Percentiles rank a stretch among this genome's conserved stretches.
These are phyloP conservation scores for Malus sieversii DNA, from an alignment of 306 rosid species.

Conservation along the genomic window DNA sequence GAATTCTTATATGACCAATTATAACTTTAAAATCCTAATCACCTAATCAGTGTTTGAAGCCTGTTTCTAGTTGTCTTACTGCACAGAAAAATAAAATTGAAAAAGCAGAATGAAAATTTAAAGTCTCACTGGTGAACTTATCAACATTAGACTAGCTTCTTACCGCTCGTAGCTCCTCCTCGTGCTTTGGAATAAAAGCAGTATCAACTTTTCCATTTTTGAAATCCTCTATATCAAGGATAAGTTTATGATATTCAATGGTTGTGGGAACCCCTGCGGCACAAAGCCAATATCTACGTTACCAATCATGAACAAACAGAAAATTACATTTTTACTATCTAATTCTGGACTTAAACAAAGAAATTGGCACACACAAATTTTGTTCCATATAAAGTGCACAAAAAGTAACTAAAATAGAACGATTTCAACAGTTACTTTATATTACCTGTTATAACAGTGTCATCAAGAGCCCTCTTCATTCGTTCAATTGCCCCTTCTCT, in stretches of 20 bases:
- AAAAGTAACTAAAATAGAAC: background rate
- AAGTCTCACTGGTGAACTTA: background rate
- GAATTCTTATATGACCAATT: background rate
- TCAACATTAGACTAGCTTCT: conserved; percentile 19
- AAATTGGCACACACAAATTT: background rate
- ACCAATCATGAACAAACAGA: background rate
- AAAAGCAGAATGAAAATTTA: background rate
- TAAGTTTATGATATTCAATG: conserved; percentile 93
- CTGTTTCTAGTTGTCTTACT: background rate
- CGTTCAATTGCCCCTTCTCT: conserved; percentile 93
- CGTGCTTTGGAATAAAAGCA: conserved; percentile 92
- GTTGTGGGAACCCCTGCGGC: conserved; percentile 93
- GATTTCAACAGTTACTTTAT: background rate
- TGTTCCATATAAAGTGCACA: background rate
- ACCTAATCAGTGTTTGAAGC: background rate
- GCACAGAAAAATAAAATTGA: background rate
- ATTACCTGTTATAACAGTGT: conserved; percentile 84
- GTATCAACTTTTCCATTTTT: conserved; percentile 85
- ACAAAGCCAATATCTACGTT: background rate
- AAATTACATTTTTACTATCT: background rate
- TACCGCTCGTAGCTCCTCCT: conserved; percentile 71
- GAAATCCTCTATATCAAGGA: conserved; percentile 94
- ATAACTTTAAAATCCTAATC: background rate
- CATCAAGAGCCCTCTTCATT: conserved; percentile 94
- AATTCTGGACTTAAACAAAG: background rate